Conservation (phyloP, 2,329 filamentous ascomycete genomes). For the Zymoseptoria pseudotritici region DNA sequence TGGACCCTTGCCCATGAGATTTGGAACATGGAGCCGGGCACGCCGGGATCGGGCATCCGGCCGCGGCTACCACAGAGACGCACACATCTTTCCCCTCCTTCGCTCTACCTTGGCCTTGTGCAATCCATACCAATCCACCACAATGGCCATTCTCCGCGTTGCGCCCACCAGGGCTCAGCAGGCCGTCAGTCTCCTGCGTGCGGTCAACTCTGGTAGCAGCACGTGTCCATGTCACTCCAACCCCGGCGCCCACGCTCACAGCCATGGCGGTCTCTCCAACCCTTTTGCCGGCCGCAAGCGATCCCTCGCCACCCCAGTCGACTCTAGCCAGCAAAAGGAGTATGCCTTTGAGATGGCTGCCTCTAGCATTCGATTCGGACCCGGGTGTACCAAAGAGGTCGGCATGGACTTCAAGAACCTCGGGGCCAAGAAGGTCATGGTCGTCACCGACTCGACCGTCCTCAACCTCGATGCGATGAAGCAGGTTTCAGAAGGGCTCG, state of each 20-base stretch:
- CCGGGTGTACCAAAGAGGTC: slow-evolving; percentile 87
- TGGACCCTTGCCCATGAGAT: background rate
- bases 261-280: slow-evolving; percentile 45
- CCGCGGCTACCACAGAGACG: background rate
- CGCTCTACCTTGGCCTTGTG: background rate
- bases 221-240: slow-evolving; percentile 91
- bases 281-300: slow-evolving; percentile 47
- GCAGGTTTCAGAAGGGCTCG: slow-evolving; percentile 75
- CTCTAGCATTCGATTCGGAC: slow-evolving; percentile 87
- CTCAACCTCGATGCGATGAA: slow-evolving; percentile 79
- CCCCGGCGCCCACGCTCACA: slow-evolving; percentile 63
- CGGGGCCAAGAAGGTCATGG: slow-evolving; percentile 75
- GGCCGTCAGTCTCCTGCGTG: slow-evolving; percentile 68
- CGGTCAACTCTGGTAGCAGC: slow-evolving; percentile 78
- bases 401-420: slow-evolving; percentile 97
- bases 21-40: background rate
- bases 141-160: slow-evolving; percentile 33
- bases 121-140: background rate
- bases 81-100: background rate
- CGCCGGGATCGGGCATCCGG: background rate
- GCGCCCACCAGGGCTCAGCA: slow-evolving; percentile 46
- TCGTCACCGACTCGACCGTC: slow-evolving; percentile 84
- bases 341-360: slow-evolving; percentile 99
- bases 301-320: slow-evolving; percentile 65
- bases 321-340: slow-evolving; percentile 70